These are phyloP conservation scores for Tolypocladium endophyticum DNA, from an alignment of 2,329 filamentous ascomycete genomes.

Conservation along the genomic window DNA sequence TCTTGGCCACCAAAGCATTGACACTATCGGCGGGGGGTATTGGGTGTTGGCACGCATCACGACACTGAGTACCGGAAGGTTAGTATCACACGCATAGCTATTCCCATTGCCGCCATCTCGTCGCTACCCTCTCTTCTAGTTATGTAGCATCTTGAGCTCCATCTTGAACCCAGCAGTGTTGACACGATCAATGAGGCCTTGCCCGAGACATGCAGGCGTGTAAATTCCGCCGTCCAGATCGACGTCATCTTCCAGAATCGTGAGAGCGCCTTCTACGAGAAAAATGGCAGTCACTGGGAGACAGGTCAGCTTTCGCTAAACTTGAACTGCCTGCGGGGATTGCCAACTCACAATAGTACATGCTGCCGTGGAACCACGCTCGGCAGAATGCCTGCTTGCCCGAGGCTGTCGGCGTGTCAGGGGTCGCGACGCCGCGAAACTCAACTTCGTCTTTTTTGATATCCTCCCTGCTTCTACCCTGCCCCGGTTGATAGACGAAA, in stretches of 20 bases:
- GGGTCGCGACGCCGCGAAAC: constrained; percentile 53
- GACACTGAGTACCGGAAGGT: neutral
- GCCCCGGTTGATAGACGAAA: constrained; percentile 40
- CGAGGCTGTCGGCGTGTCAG: constrained; percentile 35
- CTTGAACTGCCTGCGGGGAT: neutral
- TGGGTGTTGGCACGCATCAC: neutral
- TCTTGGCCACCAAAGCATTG: neutral
- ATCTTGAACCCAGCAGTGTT: constrained; percentile 51
- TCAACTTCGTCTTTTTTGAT: constrained; percentile 49
- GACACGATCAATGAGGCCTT: constrained; percentile 53
- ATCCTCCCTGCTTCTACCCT: constrained; percentile 41
- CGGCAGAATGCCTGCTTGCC: constrained; percentile 43
- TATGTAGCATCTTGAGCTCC: constrained; percentile 31
- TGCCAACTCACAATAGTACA: constrained; percentile 50
- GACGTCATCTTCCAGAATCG: constrained; percentile 52
- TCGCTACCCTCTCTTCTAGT: neutral
- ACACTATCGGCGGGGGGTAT: neutral
- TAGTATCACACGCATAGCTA: neutral
- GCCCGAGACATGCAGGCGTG: constrained; percentile 62
- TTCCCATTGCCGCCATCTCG: too few relatives aligned
- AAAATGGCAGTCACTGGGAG: constrained; percentile 52
- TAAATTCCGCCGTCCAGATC: constrained; percentile 55
- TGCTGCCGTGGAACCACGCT: constrained; percentile 46
- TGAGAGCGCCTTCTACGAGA: constrained; percentile 52
- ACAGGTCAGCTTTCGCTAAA: neutral